Evolutionary conservation across 257 asterid species (phyloP).

Genomic region (Nicotiana paniculata): DNA sequence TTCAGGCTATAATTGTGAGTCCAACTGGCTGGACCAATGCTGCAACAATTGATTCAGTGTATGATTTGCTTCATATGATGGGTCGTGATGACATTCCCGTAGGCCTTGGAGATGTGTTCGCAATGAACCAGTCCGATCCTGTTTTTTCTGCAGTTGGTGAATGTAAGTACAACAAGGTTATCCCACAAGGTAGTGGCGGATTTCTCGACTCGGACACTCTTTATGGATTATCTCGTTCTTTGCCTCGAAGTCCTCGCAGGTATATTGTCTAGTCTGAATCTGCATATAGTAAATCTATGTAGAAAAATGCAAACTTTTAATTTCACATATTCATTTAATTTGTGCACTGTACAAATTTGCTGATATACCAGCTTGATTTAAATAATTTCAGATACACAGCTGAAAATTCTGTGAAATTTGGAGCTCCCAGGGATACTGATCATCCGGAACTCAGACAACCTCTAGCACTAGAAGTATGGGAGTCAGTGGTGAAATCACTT

Average conservation of each 20-base stretch:
- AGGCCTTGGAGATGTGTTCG: slow-evolving; percentile 69
- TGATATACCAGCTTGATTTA: background rate
- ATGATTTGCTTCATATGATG: slow-evolving; percentile 89
- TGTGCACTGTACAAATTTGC: background rate
- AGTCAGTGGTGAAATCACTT: slow-evolving; percentile 45
- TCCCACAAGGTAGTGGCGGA: slow-evolving; percentile 85
- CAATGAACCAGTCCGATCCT: slow-evolving; percentile 51
- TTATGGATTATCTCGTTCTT: slow-evolving; percentile 62
- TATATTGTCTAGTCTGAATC: slow-evolving; percentile 3
- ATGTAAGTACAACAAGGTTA: slow-evolving; percentile 65
- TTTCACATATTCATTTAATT: background rate
- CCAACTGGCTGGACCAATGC: slow-evolving; percentile 94
- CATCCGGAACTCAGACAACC: slow-evolving; percentile 79
- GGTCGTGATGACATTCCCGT: slow-evolving; percentile 85
- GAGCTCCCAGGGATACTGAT: slow-evolving; percentile 80
- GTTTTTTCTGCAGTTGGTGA: slow-evolving; percentile 50
- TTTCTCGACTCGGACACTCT: slow-evolving; percentile 78
- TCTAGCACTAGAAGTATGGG: slow-evolving; percentile 69
- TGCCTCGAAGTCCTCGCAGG: slow-evolving; percentile 90
- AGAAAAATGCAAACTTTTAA: background rate
- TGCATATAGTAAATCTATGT: background rate
- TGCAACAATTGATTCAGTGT: slow-evolving; percentile 72
- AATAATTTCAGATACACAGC: slow-evolving; percentile 54
- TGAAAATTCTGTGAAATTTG: slow-evolving; percentile 53
- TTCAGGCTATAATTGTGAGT: slow-evolving; percentile 61